These are phyloP conservation scores for Fonsecaea pugnacius DNA, from an alignment of 2,329 filamentous ascomycete genomes.

Conservation along the genomic window DNA sequence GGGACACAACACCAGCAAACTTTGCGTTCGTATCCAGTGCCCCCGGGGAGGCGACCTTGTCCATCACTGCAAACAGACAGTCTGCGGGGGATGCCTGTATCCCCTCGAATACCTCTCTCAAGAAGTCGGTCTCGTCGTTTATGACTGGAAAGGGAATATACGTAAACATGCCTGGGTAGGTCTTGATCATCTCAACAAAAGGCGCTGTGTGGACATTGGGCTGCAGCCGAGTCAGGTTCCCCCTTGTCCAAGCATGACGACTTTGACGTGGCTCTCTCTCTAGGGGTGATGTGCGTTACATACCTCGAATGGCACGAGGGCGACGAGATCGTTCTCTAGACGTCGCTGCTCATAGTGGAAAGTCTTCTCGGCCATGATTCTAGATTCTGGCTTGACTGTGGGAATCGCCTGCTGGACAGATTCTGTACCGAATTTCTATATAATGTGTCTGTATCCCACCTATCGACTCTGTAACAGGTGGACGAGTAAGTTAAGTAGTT, in stretches of 20 bases:
- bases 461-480: not conserved
- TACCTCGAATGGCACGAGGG: constrained; percentile 13
- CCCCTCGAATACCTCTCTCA: constrained; percentile 2
- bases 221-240: not conserved
- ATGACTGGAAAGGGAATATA: constrained; percentile 9
- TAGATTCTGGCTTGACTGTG: not conserved
- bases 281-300: not conserved
- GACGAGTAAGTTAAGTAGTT: not conserved
- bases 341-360: constrained; percentile 13
- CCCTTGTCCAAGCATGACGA: not conserved
- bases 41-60: not conserved
- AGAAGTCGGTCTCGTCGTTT: constrained; percentile 8
- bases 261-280: not conserved
- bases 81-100: not conserved
- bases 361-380: not conserved
- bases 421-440: no score
- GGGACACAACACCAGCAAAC: constrained; percentile 10
- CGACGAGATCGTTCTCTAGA: constrained; percentile 14
- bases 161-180: constrained; percentile 4
- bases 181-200: constrained; percentile 2
- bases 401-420: no score
- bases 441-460: no score
- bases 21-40: not conserved
- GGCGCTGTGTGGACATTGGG: not conserved
- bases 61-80: constrained; percentile 15